Evolutionary conservation across 192 early-diverging fungal species (phyloP).

Genomic region (Linnemannia elongata): DNA sequence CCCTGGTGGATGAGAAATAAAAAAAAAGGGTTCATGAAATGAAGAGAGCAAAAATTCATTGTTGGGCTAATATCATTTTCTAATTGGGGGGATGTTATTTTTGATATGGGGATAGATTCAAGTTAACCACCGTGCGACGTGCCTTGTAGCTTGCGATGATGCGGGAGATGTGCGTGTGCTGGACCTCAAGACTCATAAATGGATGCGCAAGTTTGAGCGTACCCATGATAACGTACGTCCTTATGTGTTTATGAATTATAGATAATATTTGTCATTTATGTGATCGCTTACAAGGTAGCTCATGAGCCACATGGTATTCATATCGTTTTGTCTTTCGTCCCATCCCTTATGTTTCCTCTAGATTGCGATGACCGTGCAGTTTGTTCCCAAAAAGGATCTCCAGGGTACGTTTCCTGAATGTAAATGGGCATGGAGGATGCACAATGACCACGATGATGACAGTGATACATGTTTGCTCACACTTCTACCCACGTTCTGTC

Average conservation of each 20-base stretch:
- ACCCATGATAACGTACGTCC: slow-evolving; percentile 61
- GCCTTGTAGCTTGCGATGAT: slow-evolving; percentile 63
- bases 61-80: slow-evolving; percentile 1
- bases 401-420: slow-evolving; percentile 47
- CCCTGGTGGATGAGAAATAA: background rate
- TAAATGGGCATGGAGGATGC: background rate
- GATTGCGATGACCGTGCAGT: slow-evolving; percentile 67
- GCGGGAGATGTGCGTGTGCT: slow-evolving; percentile 62
- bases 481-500: background rate
- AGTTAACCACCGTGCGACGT: slow-evolving; percentile 62
- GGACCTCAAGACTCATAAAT: slow-evolving; percentile 61
- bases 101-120: slow-evolving; percentile 55
- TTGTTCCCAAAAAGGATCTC: slow-evolving; percentile 61
- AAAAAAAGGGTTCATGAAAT: background rate
- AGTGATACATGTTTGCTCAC: background rate
- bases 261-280: slow-evolving; percentile 20
- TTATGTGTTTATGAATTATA: background rate
- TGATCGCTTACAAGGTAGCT: background rate
- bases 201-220: slow-evolving; percentile 56
- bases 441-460: background rate
- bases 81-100: background rate
- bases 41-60: background rate
- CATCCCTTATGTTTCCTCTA: slow-evolving; percentile 12
- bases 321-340: background rate
- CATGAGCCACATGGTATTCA: background rate